A percentile compares a stretch with the other conserved stretches of the same genome.
These are phyloP conservation scores for Inonotus hispidus DNA, from an alignment of 1,284 basidiomycete species.

Conservation along the genomic window DNA sequence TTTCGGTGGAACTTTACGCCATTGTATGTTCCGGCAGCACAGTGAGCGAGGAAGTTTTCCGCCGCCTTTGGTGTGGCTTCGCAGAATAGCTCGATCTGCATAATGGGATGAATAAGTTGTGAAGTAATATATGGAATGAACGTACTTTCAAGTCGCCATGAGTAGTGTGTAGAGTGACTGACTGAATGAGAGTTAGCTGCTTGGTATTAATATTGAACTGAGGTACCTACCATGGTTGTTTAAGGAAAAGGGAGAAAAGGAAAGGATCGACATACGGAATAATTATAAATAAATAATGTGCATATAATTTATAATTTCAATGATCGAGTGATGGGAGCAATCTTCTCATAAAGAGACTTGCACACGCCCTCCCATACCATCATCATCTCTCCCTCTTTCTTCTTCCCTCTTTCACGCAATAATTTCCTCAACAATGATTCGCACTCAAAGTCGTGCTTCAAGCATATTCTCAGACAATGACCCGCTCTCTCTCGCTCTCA, in stretches of 20 bases:
- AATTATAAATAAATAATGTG: neutral
- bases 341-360: neutral
- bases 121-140: neutral
- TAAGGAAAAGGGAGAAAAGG: neutral
- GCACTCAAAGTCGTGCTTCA: slow-evolving; percentile 33
- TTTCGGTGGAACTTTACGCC: slow-evolving; percentile 88
- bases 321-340: neutral
- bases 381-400: slow-evolving; percentile 25
- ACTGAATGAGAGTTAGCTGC: slow-evolving; percentile 43
- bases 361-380: slow-evolving; percentile 24
- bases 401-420: slow-evolving; percentile 10
- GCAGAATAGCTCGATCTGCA: slow-evolving; percentile 93
- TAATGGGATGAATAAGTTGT: neutral
- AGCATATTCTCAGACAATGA: slow-evolving; percentile 66
- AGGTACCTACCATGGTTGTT: neutral
- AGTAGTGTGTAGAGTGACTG: slow-evolving; percentile 91
- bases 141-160: slow-evolving; percentile 91
- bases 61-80: slow-evolving; percentile 92
- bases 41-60: slow-evolving; percentile 96
- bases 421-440: slow-evolving; percentile 41
- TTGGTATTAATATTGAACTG: neutral
- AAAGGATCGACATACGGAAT: neutral
- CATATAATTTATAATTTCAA: neutral
- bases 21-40: slow-evolving; percentile 87
- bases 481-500: slow-evolving; percentile 62